Base-by-base conservation (phyloP, 2,329 filamentous ascomycete genomes). In the Nothomitra cinnamomea region DNA sequence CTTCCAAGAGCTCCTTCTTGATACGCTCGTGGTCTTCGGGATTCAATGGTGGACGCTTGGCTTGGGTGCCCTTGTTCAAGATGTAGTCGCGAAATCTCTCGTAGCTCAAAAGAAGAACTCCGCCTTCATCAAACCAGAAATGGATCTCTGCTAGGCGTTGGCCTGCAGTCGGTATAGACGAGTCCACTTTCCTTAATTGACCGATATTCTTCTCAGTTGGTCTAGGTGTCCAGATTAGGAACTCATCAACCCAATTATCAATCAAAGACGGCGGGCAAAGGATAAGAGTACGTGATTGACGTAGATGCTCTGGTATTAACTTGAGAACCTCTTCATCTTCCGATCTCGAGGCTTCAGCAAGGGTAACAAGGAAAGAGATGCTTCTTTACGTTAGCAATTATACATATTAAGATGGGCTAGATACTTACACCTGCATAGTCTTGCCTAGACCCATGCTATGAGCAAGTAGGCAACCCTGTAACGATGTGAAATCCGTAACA, bases 391-490 rank as follows among this genome's bases (percentile, higher is more conserved):
- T 49, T 35, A 51, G 56, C 56, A 57, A 43, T 15, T 5, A 43
- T 41, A 12, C 47, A 17, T 35, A 15, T 10, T 17, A 21, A 53
- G 12, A 48, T 8, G 6, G 22, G 47, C 36, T 7, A 4, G 21
- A 15, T 36, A 68, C 71, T 67, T 66, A 74, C 70, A 87, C 78
- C 68, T 95, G 88, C 82, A 94, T 87, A 0, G 88, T 94, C 69
- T 95, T 95, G 15, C 88, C 88, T 1, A 95, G 69, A 1, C 89
- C 89, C 88, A 95, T 95, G 0, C 85, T 87, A 64, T 95, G 88
- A 4, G 88, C 85, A 19, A 95, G 72, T 12, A 94, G 73, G 62
- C 86, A 94, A 1, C 88, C 88, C 65, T 88, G 81, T 17, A 74
- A 73, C 3, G 71, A 69, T 2, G 73, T 69, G 1, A 70, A 64